Conservation (phyloP, 306 rosid genomes). For the Quercus dentata region DNA sequence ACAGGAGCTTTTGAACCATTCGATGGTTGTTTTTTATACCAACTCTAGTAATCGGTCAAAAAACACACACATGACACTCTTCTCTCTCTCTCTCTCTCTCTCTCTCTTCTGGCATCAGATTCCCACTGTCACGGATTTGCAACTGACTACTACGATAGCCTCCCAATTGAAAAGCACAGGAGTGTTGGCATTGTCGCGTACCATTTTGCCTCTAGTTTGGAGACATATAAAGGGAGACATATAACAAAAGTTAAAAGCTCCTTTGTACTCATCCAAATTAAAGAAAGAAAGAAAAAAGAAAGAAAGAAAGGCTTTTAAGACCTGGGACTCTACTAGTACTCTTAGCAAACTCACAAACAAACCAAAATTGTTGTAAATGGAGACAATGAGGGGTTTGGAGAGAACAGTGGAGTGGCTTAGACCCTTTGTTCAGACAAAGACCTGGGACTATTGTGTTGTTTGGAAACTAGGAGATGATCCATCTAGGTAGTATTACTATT, state of each 20-base stretch:
- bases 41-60: slow-evolving; percentile 37
- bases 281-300: no score
- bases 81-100: slow-evolving; percentile 8
- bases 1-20: slow-evolving; percentile 16
- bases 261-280: no score
- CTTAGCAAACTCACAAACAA: neutral
- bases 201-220: slow-evolving; percentile 40
- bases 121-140: slow-evolving; percentile 37
- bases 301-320: neutral
- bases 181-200: slow-evolving; percentile 34
- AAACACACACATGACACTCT: neutral
- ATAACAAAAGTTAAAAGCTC: no score
- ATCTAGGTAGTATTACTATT: slow-evolving; percentile 20
- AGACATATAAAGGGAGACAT: neutral
- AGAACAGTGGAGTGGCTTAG: slow-evolving; percentile 50
- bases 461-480: slow-evolving; percentile 83
- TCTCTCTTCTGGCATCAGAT: slow-evolving; percentile 25
- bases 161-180: slow-evolving; percentile 13
- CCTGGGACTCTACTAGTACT: neutral
- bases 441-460: slow-evolving; percentile 68
- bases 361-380: slow-evolving; percentile 4
- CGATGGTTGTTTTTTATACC: slow-evolving; percentile 16
- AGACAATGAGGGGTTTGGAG: slow-evolving; percentile 27
- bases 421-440: slow-evolving; percentile 44
- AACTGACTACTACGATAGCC: slow-evolving; percentile 26